Conservation (phyloP, 495 filamentous ascomycete genomes). For the Collariella sp. region DNA sequence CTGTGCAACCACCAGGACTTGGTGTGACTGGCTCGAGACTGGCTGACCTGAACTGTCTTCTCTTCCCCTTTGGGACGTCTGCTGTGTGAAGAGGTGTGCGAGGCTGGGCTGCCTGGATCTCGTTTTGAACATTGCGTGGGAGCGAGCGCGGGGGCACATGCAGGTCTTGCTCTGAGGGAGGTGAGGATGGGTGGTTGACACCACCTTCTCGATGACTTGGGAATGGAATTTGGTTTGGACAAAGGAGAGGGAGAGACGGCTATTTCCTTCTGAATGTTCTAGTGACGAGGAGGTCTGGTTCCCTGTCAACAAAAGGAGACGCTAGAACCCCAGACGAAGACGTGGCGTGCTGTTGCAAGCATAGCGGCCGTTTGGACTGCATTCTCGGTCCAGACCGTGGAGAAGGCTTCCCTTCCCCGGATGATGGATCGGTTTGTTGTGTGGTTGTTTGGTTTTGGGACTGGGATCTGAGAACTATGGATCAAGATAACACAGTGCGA, state of each 20-base stretch:
- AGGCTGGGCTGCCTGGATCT: conserved; percentile 1
- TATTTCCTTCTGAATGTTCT: neutral
- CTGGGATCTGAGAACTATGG: neutral
- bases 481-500: neutral
- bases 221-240: neutral
- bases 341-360: conserved; percentile 1
- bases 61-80: conserved; percentile 1
- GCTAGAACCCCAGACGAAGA: neutral
- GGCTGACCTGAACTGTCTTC: conserved; percentile 1
- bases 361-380: neutral
- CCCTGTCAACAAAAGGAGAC: neutral
- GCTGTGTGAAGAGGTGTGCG: neutral
- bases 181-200: neutral
- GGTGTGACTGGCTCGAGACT: conserved; percentile 5
- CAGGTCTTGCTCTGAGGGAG: no score
- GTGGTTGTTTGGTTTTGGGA: neutral
- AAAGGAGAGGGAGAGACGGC: neutral
- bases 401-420: neutral
- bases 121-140: neutral
- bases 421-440: neutral
- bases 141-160: neutral
- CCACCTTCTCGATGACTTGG: neutral
- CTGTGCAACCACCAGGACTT: neutral
- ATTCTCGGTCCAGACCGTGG: neutral
- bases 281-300: neutral